Conservation (phyloP, 2,329 filamentous ascomycete species). For the Basipetospora chlamydospora region DNA sequence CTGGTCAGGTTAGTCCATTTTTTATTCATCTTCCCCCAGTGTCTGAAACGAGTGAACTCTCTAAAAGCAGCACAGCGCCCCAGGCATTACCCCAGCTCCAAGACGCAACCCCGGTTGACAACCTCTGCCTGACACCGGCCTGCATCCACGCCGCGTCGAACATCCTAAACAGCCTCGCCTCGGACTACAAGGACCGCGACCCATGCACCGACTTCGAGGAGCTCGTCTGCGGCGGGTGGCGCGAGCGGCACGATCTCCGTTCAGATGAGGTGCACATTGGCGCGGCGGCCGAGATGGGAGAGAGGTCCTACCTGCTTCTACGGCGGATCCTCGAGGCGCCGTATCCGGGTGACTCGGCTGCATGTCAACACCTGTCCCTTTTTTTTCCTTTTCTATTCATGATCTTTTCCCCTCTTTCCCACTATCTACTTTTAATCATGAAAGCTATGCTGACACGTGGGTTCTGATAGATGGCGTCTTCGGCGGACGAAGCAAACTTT, state of each 20-base stretch:
- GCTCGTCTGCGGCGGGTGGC: constrained; percentile 54
- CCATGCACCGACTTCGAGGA: constrained; percentile 57
- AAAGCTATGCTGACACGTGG: neutral
- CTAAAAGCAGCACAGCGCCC: no score
- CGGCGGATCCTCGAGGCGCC: constrained; percentile 48
- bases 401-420: neutral
- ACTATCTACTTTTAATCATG: neutral
- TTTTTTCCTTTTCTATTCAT: no score
- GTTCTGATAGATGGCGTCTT: constrained; percentile 8
- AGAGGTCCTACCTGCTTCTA: constrained; percentile 42
- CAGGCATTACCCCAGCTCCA: no score
- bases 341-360: constrained; percentile 30
- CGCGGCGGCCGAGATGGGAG: constrained; percentile 45
- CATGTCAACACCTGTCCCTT: no score
- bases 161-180: constrained; percentile 14
- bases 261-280: constrained; percentile 47
- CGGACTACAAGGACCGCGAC: constrained; percentile 44
- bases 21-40: no score
- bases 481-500: constrained; percentile 47
- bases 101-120: no score
- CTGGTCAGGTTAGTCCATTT: no score
- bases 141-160: constrained; percentile 18
- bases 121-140: constrained; percentile 14
- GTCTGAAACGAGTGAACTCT: no score
- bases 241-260: constrained; percentile 47